Percentiles rank a stretch among this genome's conserved stretches.
Evolutionary conservation across 2,329 filamentous ascomycete species (phyloP).

Genomic region (Fusarium sp.): DNA sequence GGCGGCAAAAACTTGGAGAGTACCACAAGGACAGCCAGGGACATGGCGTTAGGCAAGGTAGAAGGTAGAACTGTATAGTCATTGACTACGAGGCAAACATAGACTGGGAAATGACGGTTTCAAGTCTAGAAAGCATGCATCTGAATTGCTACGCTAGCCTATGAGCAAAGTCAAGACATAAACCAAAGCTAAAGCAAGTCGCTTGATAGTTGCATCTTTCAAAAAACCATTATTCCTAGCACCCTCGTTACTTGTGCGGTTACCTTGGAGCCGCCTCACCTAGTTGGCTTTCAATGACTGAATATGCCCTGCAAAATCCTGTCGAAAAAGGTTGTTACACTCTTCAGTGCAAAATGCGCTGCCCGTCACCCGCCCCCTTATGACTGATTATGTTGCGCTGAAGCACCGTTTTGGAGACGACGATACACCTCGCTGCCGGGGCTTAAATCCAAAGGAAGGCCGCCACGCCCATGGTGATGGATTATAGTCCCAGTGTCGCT

Average conservation of each 20-base stretch:
- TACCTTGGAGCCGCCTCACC: not conserved
- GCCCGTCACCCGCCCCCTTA: not conserved
- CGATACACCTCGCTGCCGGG: not conserved
- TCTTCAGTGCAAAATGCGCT: not conserved
- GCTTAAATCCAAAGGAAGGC: slow-evolving; percentile 4
- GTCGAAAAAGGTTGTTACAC: not conserved
- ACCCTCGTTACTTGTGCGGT: not conserved
- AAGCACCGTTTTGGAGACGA: not conserved
- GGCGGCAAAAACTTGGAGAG: not conserved
- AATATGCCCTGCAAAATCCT: not conserved
- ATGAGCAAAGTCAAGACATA: not conserved
- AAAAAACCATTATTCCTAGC: not conserved
- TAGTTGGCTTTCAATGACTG: not conserved
- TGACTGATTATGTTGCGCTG: not conserved
- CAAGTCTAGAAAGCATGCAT: not conserved
- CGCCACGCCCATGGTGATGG: not conserved
- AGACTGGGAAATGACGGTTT: not conserved
- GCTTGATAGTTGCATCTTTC: not conserved
- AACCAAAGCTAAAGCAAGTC: not conserved
- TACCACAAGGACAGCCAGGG: not conserved
- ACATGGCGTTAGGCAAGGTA: not conserved
- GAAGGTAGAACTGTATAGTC: not conserved
- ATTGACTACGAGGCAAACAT: no score
- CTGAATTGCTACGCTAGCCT: not conserved
- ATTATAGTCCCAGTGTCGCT: not conserved